Evolutionary conservation across 2,329 filamentous ascomycete genomes (phyloP).

Genomic region (Aspergillus carbonarius): DNA sequence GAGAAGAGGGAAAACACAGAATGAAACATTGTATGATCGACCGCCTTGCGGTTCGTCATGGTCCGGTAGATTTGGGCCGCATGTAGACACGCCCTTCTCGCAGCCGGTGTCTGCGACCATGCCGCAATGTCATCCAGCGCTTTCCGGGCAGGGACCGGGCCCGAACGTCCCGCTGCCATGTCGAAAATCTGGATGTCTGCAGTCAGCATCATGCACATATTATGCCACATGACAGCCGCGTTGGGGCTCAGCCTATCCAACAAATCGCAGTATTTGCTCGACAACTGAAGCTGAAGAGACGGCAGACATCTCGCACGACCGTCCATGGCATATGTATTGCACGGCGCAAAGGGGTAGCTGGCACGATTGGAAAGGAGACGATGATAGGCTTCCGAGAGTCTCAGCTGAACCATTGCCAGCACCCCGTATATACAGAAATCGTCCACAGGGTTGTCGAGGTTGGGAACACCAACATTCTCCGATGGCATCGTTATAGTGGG

Average conservation of each 20-base stretch:
- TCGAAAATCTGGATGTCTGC: slow-evolving; percentile 56
- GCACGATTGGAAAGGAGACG: slow-evolving; percentile 41
- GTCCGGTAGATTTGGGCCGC: slow-evolving; percentile 54
- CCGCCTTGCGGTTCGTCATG: slow-evolving; percentile 53
- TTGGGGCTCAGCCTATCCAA: slow-evolving; percentile 50
- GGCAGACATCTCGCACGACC: slow-evolving; percentile 44
- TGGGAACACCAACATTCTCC: slow-evolving; percentile 36
- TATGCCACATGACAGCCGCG: slow-evolving; percentile 53
- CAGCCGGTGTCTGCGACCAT: slow-evolving; percentile 53
- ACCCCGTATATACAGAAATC: slow-evolving; percentile 40
- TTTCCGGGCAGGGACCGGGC: slow-evolving; percentile 47
- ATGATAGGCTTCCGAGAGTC: slow-evolving; percentile 45
- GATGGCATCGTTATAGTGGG: slow-evolving; percentile 37
- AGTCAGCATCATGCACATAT: slow-evolving; percentile 53
- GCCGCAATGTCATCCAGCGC: slow-evolving; percentile 52
- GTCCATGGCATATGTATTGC: slow-evolving; percentile 50
- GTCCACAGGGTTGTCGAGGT: slow-evolving; percentile 33
- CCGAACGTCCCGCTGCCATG: slow-evolving; percentile 52
- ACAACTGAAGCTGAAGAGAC: slow-evolving; percentile 33
- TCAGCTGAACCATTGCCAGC: slow-evolving; percentile 42
- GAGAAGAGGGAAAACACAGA: slow-evolving; percentile 52
- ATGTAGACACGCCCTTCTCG: slow-evolving; percentile 52
- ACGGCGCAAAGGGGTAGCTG: slow-evolving; percentile 44
- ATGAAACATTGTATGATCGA: slow-evolving; percentile 53
- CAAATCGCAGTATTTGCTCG: slow-evolving; percentile 40